Percentiles rank a stretch among this genome's conserved stretches.
These are phyloP conservation scores for Endoconidiophora laricicola DNA, from an alignment of 2,329 filamentous ascomycete genomes.

Conservation along the genomic window DNA sequence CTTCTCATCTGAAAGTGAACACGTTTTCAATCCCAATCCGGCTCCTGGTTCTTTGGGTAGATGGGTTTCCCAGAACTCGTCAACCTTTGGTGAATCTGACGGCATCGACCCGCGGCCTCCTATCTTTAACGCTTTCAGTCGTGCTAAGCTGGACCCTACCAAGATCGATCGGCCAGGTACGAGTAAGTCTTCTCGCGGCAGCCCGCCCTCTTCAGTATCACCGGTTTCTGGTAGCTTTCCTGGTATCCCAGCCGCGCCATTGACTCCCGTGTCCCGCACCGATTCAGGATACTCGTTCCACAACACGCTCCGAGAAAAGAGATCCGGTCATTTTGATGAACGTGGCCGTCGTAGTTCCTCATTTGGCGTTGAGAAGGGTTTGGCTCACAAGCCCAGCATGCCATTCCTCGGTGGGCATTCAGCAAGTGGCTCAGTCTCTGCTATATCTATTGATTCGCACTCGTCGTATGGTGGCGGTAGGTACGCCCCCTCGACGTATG, in stretches of 20 bases:
- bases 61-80: conserved; percentile 78
- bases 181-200: conserved; percentile 44
- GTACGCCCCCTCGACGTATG: conserved; percentile 72
- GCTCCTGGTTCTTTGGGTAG: conserved; percentile 59
- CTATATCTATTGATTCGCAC: conserved; percentile 43
- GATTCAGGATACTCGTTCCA: conserved; percentile 84
- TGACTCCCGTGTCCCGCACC: conserved; percentile 67
- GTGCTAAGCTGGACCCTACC: conserved; percentile 50
- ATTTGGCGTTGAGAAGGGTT: conserved; percentile 62
- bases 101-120: conserved; percentile 35
- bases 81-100: conserved; percentile 60
- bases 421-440: conserved; percentile 41
- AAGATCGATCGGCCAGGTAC: conserved; percentile 65
- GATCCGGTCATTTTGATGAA: conserved; percentile 80
- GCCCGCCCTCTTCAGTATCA: conserved; percentile 50
- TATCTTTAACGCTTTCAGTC: conserved; percentile 82
- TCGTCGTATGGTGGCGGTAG: conserved; percentile 53
- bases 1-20: conserved; percentile 72
- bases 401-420: conserved; percentile 56
- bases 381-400: conserved; percentile 50
- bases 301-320: conserved; percentile 77
- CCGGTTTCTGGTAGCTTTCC: conserved; percentile 67
- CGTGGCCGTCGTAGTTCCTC: conserved; percentile 81
- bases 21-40: conserved; percentile 59
- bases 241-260: conserved; percentile 37